Evolutionary conservation across 257 asterid genomes (phyloP).

Genomic region (Striga asiatica): DNA sequence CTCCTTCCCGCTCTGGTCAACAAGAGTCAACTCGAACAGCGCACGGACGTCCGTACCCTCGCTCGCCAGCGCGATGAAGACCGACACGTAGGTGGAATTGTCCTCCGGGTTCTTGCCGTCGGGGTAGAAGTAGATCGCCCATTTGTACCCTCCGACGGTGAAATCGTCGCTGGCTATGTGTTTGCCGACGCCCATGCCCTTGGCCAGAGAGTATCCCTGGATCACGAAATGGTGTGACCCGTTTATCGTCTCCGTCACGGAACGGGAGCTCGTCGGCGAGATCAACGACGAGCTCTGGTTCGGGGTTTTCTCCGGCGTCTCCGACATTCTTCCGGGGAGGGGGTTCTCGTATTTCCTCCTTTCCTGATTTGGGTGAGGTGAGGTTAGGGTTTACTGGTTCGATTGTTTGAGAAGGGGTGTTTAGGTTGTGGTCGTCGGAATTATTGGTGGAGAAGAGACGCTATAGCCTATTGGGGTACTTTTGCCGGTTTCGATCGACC

Average conservation of each 20-base stretch:
- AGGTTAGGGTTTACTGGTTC: neutral
- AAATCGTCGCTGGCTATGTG: slow-evolving; percentile 76
- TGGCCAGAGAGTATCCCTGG: slow-evolving; percentile 66
- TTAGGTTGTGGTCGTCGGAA: neutral
- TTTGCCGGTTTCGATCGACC: neutral
- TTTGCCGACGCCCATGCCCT: slow-evolving; percentile 75
- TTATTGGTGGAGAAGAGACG: neutral
- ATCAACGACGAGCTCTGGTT: slow-evolving; percentile 15
- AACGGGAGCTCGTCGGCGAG: slow-evolving; percentile 59
- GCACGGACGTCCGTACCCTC: slow-evolving; percentile 71
- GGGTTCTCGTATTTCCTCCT: neutral
- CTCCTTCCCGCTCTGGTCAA: slow-evolving; percentile 89
- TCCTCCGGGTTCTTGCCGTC: slow-evolving; percentile 76
- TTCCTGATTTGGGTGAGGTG: neutral
- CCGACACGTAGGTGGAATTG: slow-evolving; percentile 59
- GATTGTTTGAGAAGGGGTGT: neutral
- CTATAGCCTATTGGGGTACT: too few species aligned
- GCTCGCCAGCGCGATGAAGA: slow-evolving; percentile 64
- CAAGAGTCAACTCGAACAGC: slow-evolving; percentile 53
- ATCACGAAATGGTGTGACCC: slow-evolving; percentile 71
- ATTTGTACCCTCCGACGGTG: slow-evolving; percentile 66
- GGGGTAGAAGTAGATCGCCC: slow-evolving; percentile 84
- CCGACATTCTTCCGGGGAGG: slow-evolving; percentile 21
- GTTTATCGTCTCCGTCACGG: slow-evolving; percentile 65
- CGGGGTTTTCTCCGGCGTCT: slow-evolving; percentile 22